Base-by-base conservation (phyloP, 331 rosid species). In the Phaseolus coccineus region DNA sequence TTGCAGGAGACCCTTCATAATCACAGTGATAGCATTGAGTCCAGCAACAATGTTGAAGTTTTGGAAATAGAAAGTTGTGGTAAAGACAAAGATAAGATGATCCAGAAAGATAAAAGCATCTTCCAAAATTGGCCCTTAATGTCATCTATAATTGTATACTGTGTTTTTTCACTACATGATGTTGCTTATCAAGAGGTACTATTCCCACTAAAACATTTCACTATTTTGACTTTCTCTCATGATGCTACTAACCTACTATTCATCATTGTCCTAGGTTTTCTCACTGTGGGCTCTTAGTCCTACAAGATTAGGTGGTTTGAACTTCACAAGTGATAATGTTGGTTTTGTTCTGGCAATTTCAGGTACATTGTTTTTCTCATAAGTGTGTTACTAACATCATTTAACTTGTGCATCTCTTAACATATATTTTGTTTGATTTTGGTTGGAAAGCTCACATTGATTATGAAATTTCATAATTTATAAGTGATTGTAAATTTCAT, bases 261-360 rank as follows among this genome's bases (percentile, higher is more conserved):
- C n/a, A 33, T 63, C 1, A 15, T 3, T 13, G 12, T 3, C 42
- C 5, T 61, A 91, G 98, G 78, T 94, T 79, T 94, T 94, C 87
- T 91, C 98, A 61, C 90, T 91, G 81, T 94, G 97, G 98, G 90
- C 96, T 7, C 94, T 86, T 13, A 91, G 96, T 85, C 91, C 97
- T 58, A 77, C 74, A 63, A 85, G 81, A 52, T 71, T 88, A 35
- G 98, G 94, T 10, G 98, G 98, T 79, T 78, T 94, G 79, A 81
- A 84, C 89, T 91, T 80, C 44, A 11, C 94, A 71, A 87, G 89
- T 24, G 85, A 85, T 73, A 52, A 57, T 56, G 97, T 91, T 50
- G 97, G 98, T 53, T 83, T 82, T 85, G 80, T 94, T 65, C 91
- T 94, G 35, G 73, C 94, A 67, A 37, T 94, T 71, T 55, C 97